Evolutionary conservation across 306 rosid species (phyloP), one percentile per base, ranked within the genome.

Genomic region (Pterocarpus santalinus): DNA sequence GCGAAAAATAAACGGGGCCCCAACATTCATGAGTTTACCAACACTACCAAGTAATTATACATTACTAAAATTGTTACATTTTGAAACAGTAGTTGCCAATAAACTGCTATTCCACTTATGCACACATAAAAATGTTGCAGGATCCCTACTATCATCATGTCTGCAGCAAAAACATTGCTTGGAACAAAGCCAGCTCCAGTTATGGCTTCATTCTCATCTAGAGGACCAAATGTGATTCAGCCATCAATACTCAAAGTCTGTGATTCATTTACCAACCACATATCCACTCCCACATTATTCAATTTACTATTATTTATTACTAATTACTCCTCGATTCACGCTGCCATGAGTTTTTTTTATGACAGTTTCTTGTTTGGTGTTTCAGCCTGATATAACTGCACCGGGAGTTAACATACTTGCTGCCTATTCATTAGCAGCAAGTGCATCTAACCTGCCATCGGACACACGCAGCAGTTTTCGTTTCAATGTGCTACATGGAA

Each of bases 171-270:
- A 47, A 86, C 93, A 4, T 67, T 72, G n/a, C 14, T 81, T 1
- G 88, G 82, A 65, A 39, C 22, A 44, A 83, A 77, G 38, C 82
- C 82, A 67, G 82, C 82, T 68, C 82, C 82, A 56, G 82, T 78
- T n/a, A 78, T 78, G 82, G 82, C 82, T 33, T 78, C 82, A 39
- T 78, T 68, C 35, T 78, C 82, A 56, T 78, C 82, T 1, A 15
- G 90, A 61, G 93, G 96, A 38, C 96, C 96, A 62, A 86, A 62
- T 56, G 6, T 2, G 1, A n/a, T 88, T 62, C 88, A 76, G 35
- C 81, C 80, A 41, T 15, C 81, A 15, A 81, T 91, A 71, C 88
- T 89, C 57, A 91, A 91, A 92, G 96, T 88, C 39, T 36, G 5
- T 14, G 8, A 28, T 57, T 47, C 58, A 70, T 44, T 44, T 4